Conservation (phyloP, 352 stramenopile species). For the Globisporangium uncinulatum region DNA sequence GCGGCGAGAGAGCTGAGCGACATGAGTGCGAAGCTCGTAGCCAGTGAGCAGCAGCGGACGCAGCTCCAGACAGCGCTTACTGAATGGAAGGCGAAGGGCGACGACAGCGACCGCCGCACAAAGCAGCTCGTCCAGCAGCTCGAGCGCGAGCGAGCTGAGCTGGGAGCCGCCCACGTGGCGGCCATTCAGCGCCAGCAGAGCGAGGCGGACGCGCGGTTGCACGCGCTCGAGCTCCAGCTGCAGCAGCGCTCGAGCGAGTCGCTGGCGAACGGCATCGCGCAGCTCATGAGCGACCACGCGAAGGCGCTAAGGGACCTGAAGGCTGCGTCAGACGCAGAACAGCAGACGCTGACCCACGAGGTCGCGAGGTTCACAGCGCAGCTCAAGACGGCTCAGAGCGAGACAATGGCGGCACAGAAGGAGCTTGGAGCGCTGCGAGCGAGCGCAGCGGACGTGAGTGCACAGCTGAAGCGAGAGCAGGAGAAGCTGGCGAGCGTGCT, state of each 20-base stretch:
- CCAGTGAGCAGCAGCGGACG: slow-evolving; percentile 12
- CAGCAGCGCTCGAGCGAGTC: slow-evolving; percentile 7
- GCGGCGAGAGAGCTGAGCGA: slow-evolving; percentile 15
- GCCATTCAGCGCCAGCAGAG: slow-evolving; percentile 15
- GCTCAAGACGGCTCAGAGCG: slow-evolving; percentile 7
- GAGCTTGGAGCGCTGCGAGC: slow-evolving; percentile 14
- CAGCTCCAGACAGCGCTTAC: slow-evolving; percentile 6
- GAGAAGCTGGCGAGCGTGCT: slow-evolving; percentile 24
- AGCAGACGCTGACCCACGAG: slow-evolving; percentile 6
- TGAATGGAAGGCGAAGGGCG: slow-evolving; percentile 8
- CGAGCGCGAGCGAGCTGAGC: slow-evolving; percentile 15
- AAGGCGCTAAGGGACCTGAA: slow-evolving; percentile 3
- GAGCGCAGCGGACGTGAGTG: slow-evolving; percentile 15
- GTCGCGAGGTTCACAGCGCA: slow-evolving; percentile 11
- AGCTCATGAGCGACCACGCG: slow-evolving; percentile 9
- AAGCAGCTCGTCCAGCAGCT: slow-evolving; percentile 17
- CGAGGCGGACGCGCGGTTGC: slow-evolving; percentile 13
- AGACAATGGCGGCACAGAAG: slow-evolving; percentile 1
- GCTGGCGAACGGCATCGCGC: slow-evolving; percentile 7
- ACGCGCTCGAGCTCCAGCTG: slow-evolving; percentile 18
- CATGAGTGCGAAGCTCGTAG: slow-evolving; percentile 11
- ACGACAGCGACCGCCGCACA: slow-evolving; percentile 7
- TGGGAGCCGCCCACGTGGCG: slow-evolving; percentile 15
- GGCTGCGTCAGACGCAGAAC: neutral
- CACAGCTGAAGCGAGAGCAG: slow-evolving; percentile 18